Base-by-base conservation (phyloP, 257 asterid species). In the Plectranthus barbatus region DNA sequence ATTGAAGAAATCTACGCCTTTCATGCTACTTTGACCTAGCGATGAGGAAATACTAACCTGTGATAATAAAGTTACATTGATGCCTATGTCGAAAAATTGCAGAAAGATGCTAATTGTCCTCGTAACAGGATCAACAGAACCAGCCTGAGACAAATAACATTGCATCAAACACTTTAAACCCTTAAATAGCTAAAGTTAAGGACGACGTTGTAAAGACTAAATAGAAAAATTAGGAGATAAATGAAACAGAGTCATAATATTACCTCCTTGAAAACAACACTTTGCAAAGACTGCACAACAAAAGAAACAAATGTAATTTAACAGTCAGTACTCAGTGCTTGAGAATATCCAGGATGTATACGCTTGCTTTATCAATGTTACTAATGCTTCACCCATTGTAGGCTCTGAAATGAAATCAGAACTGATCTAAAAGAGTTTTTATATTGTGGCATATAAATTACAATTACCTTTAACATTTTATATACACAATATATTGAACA, bases 221-320 rank as follows among this genome's bases (percentile, higher is more conserved):
- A 60, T 36, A 40, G 31, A 68, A 59, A 37, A 68, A 49, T 26
- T 48, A 33, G 37, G 17, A 74, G 9, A 61, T 46, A 56, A 58
- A 24, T 61, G 63, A 53, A 52, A 26, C 5, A 5, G 5, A 26
- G 52, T 26, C 64, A 41, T 8, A 57, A 41, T 23, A 45, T 69
- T 85, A 93, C 99, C 95, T 93, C 95, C 80, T 87, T 93, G 90
- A 93, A 90, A 67, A 90, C 86, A 37, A 93, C 95, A 71, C 97
- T 93, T 74, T 90, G 99, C 80, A 93, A 81, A 57, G 96, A 90
- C 99, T 93, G 97, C 96, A 78, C 57, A 67, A 67, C 14, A 34
- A 71, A 26, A 26, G 31, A 26, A 26, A 26, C 3, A 60, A 52
- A 71, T 42, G 19, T 11, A 60, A 21, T 60, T 67, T 66, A 68